Evolutionary conservation across 2,329 filamentous ascomycete genomes (phyloP), one percentile per base, ranked within the genome.

Genomic region (Fusarium pseudograminearum): DNA sequence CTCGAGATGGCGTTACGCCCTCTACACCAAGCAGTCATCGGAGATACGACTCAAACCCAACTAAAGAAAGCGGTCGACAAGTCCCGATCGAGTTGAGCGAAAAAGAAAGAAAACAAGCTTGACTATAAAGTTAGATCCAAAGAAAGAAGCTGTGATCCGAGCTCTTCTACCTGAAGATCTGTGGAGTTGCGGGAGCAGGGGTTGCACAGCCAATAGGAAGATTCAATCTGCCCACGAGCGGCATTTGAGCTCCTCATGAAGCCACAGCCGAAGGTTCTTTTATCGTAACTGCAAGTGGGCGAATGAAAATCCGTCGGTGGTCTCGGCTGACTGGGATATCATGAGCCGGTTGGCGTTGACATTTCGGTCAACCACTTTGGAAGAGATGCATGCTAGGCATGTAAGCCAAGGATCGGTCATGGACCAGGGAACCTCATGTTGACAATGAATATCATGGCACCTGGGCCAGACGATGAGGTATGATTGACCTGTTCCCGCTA

Each of bases 351-450:
- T 41, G 51, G 47, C 22, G 61, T 61, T 64, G 33, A 47, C 42
- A 28, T 53, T 53, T 74, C 71, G 73, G 73, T 75, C 59, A 73
- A 48, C 67, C 33, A 62, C 62, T 74, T 71, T 51, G 73, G 71
- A 62, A 65, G 59, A 55, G 18, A 40, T 44, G 24, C 24, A 52
- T 52, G 55, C 50, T 55, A 61, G 69, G 24, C 24, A 52, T 52
- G 55, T 50, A 57, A 62, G 69, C 65, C 67, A 74, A 72, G 69
- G 55, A 65, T 57, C 67, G 67, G 69, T 52, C 30, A 61, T 60
- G 64, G 53, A 60, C 55, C 45, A 47, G 63, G 64, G 58, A 42
- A 57, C 53, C 31, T 22, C 41, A 55, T 58, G 53, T 48, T 36
- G 40, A 57, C 56, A 45, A 50, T 47, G 24, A 28, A 33, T 50